phyloP scores from a whole-genome alignment of 441 rosid species.

The Pelargonium citronellum region DNA sequence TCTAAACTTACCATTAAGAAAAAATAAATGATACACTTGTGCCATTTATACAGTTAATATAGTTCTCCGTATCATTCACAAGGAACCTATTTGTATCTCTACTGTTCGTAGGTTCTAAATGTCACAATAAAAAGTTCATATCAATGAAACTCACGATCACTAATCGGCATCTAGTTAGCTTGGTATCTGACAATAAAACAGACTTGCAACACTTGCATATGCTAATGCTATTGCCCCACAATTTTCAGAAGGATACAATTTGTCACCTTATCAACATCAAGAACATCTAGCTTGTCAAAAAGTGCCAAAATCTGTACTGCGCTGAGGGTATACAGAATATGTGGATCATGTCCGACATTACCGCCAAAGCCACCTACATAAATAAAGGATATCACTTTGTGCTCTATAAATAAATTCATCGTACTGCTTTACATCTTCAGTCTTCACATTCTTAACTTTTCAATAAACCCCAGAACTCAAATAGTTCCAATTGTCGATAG shows the following conservation, averaged over 20 bases:
- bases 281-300: conserved; percentile 58
- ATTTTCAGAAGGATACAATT: conserved; percentile 59
- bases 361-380: conserved; percentile 84
- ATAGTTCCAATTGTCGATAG: not conserved
- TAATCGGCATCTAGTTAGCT: not conserved
- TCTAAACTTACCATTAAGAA: conserved; percentile 45
- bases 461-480: not conserved
- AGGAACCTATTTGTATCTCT: not conserved
- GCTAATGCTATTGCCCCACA: no score
- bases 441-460: not conserved
- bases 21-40: conserved; percentile 17
- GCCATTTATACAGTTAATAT: not conserved
- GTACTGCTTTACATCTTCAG: not conserved
- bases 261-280: conserved; percentile 60
- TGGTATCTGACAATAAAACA: not conserved
- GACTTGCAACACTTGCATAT: not conserved
- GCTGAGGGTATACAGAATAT: conserved; percentile 68
- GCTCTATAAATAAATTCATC: no score
- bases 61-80: no score
- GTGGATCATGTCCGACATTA: conserved; percentile 84
- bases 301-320: conserved; percentile 88
- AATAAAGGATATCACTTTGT: no score
- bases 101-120: not conserved
- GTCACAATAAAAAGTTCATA: not conserved
- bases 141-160: not conserved